phyloP scores from a whole-genome alignment of 176 grass and related monocot genomes.

The Chrysopogon serrulatus region DNA sequence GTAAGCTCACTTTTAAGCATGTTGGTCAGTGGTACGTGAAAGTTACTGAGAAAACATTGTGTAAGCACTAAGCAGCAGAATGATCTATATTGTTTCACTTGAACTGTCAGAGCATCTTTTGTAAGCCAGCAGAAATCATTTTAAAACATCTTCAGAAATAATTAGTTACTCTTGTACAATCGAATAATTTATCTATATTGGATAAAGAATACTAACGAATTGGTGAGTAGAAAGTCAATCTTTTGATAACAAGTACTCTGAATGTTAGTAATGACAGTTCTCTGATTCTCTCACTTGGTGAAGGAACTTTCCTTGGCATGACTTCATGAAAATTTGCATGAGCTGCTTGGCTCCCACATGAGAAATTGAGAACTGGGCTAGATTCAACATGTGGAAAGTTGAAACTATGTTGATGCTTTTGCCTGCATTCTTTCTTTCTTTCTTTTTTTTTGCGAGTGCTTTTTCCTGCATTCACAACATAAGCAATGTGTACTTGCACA shows the following conservation, averaged over 20 bases:
- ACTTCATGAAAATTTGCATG: not conserved
- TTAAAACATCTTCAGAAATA: not conserved
- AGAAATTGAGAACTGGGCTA: too few species aligned
- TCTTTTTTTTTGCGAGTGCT: too few species aligned
- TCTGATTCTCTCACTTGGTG: not conserved
- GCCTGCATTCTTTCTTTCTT: too few species aligned
- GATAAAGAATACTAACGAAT: not conserved
- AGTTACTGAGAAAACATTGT: not conserved
- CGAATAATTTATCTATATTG: not conserved
- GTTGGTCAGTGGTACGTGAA: not conserved
- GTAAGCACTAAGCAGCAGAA: not conserved
- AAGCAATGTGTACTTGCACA: not conserved
- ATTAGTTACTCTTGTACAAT: not conserved
- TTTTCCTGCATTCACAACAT: not conserved
- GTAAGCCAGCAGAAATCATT: not conserved
- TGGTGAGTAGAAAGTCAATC: not conserved
- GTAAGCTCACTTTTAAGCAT: not conserved
- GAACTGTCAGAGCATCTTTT: not conserved
- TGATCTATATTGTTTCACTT: not conserved
- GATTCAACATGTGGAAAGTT: not conserved
- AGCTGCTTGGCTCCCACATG: not conserved
- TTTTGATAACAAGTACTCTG: not conserved
- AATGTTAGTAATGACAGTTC: not conserved
- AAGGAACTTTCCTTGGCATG: not conserved
- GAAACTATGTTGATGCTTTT: not conserved